Evolutionary conservation across 495 filamentous ascomycete genomes (phyloP).

Genomic region (Talaromyces stipitatus): DNA sequence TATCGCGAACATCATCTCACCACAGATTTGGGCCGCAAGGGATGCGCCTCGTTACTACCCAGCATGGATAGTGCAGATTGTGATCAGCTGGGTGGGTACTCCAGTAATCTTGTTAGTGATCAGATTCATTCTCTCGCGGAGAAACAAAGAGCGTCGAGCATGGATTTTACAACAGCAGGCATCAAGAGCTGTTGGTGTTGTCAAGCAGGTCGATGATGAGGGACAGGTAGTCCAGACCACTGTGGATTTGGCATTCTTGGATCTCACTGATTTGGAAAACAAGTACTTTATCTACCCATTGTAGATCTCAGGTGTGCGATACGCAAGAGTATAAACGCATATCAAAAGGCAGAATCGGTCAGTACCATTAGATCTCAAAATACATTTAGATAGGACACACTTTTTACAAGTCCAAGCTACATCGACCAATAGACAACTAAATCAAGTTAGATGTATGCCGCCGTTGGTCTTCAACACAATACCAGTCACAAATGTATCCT

Average conservation of each 20-base stretch:
- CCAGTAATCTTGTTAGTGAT: slow-evolving; percentile 15
- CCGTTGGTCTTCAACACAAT: slow-evolving; percentile 31
- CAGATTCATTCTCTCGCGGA: slow-evolving; percentile 9
- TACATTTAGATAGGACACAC: too few relatives aligned
- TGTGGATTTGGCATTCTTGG: slow-evolving; percentile 17
- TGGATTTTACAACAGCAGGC: slow-evolving; percentile 11
- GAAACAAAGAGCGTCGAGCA: slow-evolving; percentile 11
- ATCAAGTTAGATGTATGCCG: slow-evolving; percentile 10
- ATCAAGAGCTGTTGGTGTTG: slow-evolving; percentile 5
- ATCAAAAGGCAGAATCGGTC: too few relatives aligned
- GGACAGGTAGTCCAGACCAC: slow-evolving; percentile 10
- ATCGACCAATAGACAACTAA: too few relatives aligned
- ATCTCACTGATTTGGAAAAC: slow-evolving; percentile 22
- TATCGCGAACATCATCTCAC: slow-evolving; percentile 15
- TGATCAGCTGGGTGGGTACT: slow-evolving; percentile 16
- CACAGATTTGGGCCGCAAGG: slow-evolving; percentile 16
- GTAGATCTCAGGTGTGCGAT: too few relatives aligned
- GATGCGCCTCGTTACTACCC: slow-evolving; percentile 15
- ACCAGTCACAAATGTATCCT: slow-evolving; percentile 48
- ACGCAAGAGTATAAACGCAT: too few relatives aligned
- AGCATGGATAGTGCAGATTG: slow-evolving; percentile 18
- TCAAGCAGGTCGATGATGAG: slow-evolving; percentile 13
- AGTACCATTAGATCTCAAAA: too few relatives aligned
- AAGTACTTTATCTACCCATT: slow-evolving; percentile 18
- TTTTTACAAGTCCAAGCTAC: too few relatives aligned